Conservation (phyloP, 1,139 yeast species). For the Zygotorulaspora mrakii region DNA sequence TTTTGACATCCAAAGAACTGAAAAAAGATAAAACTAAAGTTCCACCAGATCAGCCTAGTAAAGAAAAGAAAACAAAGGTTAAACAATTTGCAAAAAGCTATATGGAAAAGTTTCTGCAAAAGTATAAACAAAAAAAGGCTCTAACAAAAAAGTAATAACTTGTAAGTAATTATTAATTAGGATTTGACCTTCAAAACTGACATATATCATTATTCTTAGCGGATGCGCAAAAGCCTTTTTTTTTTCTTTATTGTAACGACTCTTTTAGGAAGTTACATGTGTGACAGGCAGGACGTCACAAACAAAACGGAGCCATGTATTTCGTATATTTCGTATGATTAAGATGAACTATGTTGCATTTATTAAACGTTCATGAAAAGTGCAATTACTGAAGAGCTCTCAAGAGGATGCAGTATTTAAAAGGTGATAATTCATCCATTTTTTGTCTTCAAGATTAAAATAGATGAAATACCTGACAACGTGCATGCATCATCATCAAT, state of each 20-base stretch:
- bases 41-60: constrained; percentile 58
- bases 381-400: no score
- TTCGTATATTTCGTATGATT: no score
- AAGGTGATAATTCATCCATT: no score
- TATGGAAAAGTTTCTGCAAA: constrained; percentile 69
- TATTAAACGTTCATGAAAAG: background rate
- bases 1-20: constrained; percentile 61
- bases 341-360: background rate
- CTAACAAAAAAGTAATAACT: constrained; percentile 1
- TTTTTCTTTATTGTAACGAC: background rate
- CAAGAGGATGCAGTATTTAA: background rate
- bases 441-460: no score
- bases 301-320: background rate
- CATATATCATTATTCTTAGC: background rate
- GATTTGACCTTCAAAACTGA: no score
- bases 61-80: constrained; percentile 64
- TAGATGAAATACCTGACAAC: no score
- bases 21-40: constrained; percentile 39
- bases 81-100: constrained; percentile 60
- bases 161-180: no score
- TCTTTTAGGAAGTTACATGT: constrained; percentile 2
- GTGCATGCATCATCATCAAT: no score
- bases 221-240: background rate
- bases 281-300: background rate
- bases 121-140: constrained; percentile 42